Evolutionary conservation across 2,329 filamentous ascomycete species (phyloP).

Genomic region (Byssothecium circinans): DNA sequence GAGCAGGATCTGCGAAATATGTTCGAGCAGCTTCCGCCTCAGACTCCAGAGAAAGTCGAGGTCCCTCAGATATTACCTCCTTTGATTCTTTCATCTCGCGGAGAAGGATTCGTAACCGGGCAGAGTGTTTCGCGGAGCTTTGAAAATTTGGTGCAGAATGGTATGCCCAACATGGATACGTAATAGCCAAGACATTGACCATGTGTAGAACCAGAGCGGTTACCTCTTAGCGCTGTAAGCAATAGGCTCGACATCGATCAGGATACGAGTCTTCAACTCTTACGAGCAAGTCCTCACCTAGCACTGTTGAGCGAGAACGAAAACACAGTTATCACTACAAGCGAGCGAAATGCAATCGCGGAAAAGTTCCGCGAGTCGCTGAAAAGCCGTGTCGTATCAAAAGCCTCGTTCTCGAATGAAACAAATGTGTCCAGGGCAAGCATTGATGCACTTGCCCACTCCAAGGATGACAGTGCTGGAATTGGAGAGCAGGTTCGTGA

Average conservation of each 20-base stretch:
- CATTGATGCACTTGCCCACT: conserved; percentile 21
- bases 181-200: background rate
- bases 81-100: conserved; percentile 24
- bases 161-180: conserved; percentile 2
- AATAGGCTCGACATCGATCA: conserved; percentile 23
- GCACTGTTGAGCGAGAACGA: conserved; percentile 29
- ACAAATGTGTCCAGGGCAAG: conserved; percentile 27
- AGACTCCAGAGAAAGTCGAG: conserved; percentile 6
- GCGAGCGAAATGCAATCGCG: conserved; percentile 21
- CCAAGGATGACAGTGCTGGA: background rate
- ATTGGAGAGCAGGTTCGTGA: conserved; percentile 13
- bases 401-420: conserved; percentile 18
- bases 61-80: conserved; percentile 13
- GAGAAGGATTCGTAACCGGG: conserved; percentile 31
- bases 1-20: conserved; percentile 35
- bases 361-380: conserved; percentile 13
- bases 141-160: conserved; percentile 18
- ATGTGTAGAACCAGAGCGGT: conserved; percentile 19
- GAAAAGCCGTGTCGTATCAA: conserved; percentile 17
- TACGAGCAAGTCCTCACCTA: conserved; percentile 15
- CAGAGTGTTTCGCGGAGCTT: conserved; percentile 23
- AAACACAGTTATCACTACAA: conserved; percentile 26
- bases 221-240: conserved; percentile 18
- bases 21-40: conserved; percentile 24
- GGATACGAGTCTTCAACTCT: conserved; percentile 22